Evolutionary conservation across 768 basidiomycete species (phyloP).

Genomic region (Chalciporus pseudorubinellus): DNA sequence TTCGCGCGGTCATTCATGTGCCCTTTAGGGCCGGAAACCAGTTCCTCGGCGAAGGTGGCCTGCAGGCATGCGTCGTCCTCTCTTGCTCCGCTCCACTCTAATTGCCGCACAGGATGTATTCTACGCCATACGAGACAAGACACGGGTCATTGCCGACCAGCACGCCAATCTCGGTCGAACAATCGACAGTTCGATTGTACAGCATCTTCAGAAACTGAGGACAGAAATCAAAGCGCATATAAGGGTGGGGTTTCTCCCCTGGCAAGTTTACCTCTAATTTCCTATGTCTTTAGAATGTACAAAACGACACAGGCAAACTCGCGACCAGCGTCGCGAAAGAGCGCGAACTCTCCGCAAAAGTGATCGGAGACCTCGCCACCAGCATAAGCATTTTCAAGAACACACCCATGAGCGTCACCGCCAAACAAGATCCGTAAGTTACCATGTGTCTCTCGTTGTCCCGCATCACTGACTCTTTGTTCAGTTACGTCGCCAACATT

Average conservation of each 20-base stretch:
- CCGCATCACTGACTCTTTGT: not conserved
- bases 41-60: slow-evolving; percentile 95
- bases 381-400: slow-evolving; percentile 92
- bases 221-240: slow-evolving; percentile 97
- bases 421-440: slow-evolving; percentile 36
- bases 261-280: not conserved
- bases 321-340: slow-evolving; percentile 91
- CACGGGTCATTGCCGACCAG: slow-evolving; percentile 89
- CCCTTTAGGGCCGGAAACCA: slow-evolving; percentile 95
- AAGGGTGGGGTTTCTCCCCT: slow-evolving; percentile 49
- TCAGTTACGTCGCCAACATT: slow-evolving; percentile 65
- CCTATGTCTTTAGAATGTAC: slow-evolving; percentile 60
- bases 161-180: slow-evolving; percentile 96
- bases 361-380: slow-evolving; percentile 84
- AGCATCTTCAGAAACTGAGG: slow-evolving; percentile 94
- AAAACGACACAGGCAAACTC: slow-evolving; percentile 93
- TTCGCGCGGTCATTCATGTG: slow-evolving; percentile 94
- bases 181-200: slow-evolving; percentile 95
- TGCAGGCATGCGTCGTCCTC: slow-evolving; percentile 55
- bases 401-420: slow-evolving; percentile 81
- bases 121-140: slow-evolving; percentile 91
- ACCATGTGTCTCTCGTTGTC: not conserved
- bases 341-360: slow-evolving; percentile 75
- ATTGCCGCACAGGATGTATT: slow-evolving; percentile 68
- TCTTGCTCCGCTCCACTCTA: not conserved